Evolutionary conservation across 2,329 filamentous ascomycete genomes (phyloP).

Genomic region (Exophiala sideris): DNA sequence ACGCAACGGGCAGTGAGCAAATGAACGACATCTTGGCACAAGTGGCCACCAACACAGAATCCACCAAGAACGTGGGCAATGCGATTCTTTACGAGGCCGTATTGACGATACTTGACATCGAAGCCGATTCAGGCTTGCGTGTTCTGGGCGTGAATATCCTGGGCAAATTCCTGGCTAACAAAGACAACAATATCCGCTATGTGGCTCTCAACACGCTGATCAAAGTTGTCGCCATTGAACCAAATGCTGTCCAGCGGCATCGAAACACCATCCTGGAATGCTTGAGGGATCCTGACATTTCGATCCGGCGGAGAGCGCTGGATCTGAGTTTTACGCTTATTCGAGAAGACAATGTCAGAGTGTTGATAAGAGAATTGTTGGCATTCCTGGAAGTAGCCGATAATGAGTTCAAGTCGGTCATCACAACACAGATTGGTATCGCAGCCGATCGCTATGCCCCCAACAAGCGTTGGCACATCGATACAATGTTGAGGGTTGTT

Average conservation of each 20-base stretch:
- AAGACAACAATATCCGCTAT: conserved; percentile 98
- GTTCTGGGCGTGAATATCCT: conserved; percentile 97
- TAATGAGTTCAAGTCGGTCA: conserved; percentile 96
- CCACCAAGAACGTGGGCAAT: conserved; percentile 97
- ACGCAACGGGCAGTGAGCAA: conserved; percentile 84
- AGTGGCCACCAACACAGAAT: conserved; percentile 96
- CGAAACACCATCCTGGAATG: conserved; percentile 97
- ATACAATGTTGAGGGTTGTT: conserved; percentile 92
- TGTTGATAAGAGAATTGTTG: conserved; percentile 86
- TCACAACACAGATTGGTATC: conserved; percentile 97
- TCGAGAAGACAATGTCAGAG: conserved; percentile 92
- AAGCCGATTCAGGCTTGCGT: conserved; percentile 89
- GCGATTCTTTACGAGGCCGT: conserved; percentile 97
- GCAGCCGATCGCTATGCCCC: conserved; percentile 94
- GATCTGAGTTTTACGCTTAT: conserved; percentile 98
- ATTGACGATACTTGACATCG: conserved; percentile 93
- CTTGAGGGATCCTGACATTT: conserved; percentile 93
- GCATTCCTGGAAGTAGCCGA: conserved; percentile 96
- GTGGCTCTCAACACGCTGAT: conserved; percentile 95
- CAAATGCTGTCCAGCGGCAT: conserved; percentile 94
- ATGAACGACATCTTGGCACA: conserved; percentile 98
- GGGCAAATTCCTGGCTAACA: conserved; percentile 96
- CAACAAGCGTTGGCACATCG: conserved; percentile 97
- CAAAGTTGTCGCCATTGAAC: conserved; percentile 96
- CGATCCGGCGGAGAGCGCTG: conserved; percentile 89